phyloP scores from a whole-genome alignment of 2,329 filamentous ascomycete genomes.

The Paecilomyces dactylethromorphus region DNA sequence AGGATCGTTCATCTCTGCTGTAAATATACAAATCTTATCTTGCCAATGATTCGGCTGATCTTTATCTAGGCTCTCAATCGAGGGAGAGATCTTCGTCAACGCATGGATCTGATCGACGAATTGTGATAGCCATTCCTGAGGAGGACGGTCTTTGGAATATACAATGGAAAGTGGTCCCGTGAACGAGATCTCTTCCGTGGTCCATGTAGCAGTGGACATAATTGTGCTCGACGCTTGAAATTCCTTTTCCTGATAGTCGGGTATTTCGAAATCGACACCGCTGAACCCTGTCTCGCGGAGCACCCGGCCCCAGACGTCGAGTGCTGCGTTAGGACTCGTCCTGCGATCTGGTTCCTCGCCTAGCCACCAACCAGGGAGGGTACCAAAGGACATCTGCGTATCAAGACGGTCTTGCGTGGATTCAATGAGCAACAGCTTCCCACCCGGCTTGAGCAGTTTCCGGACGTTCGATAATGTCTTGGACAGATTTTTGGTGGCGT shows the following conservation, averaged over 20 bases:
- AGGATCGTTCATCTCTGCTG: not conserved
- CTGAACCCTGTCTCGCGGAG: constrained; percentile 1
- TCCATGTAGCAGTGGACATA: no score
- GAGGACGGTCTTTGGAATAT: no score
- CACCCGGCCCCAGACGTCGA: not conserved
- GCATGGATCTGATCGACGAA: no score
- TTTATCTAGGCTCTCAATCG: no score
- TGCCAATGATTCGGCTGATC: not conserved
- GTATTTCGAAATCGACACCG: constrained; percentile 1
- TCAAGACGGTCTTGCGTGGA: constrained; percentile 16
- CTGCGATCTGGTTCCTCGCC: constrained; percentile 6
- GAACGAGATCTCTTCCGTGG: no score
- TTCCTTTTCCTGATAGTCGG: constrained; percentile 1
- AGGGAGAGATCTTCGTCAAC: no score
- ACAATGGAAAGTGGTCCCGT: no score
- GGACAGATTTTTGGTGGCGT: constrained; percentile 20
- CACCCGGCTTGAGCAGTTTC: constrained; percentile 32
- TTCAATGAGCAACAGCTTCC: constrained; percentile 42
- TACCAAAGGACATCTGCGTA: constrained; percentile 21
- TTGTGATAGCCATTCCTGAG: no score
- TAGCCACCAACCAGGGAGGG: constrained; percentile 35
- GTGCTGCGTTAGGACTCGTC: no score
- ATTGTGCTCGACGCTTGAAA: not conserved
- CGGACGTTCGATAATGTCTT: constrained; percentile 19
- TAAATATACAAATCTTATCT: not conserved